Evolutionary conservation across 2,329 filamentous ascomycete genomes (phyloP), one percentile per base, ranked within the genome.

Genomic region (Sporothrix phasma): DNA sequence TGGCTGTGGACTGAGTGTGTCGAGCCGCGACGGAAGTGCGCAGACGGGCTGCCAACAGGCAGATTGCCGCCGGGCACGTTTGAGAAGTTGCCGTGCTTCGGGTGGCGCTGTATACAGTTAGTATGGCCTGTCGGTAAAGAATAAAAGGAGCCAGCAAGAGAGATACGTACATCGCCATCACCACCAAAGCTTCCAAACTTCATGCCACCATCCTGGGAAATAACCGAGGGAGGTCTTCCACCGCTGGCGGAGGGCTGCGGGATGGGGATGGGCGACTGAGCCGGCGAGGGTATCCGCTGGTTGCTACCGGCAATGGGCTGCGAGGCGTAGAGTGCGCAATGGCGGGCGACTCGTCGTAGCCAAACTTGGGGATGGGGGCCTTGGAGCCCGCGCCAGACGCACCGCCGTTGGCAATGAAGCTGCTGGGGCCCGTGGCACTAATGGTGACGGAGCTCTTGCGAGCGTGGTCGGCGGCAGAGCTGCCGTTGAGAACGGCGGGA

Each of bases 371-470:
- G 74, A 94, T 89, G 69, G 80, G 81, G 69, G 82, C 78, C 77
- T 84, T 86, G 78, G 74, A 82, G 76, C 77, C 80, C 13, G 63
- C 59, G 46, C 85, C 84, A 64, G 76, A 76, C 46, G 78, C 72
- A 66, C 85, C 88, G 71, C 90, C 90, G 80, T 95, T 96, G 70
- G 88, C 82, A 66, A 87, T 84, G 74, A 86, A 89, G 73, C 87
- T 87, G 70, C 83, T 89, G 64, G 89, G 84, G 70, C 88, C 90
- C 73, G 89, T 89, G 70, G 91, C 88, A 75, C 85, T 92, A 80
- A 97, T 96, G 72, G 92, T 96, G 72, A 96, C 88, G 19, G 93
- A 96, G 68, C 87, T 86, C 78, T 96, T 96, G 74, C 91, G 86
- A 73, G 81, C 83, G 79, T 97, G 92, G 70, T 91, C 87, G 70